Evolutionary conservation across 495 filamentous ascomycete genomes (phyloP).

Genomic region (Xanthoparmelia taractica): DNA sequence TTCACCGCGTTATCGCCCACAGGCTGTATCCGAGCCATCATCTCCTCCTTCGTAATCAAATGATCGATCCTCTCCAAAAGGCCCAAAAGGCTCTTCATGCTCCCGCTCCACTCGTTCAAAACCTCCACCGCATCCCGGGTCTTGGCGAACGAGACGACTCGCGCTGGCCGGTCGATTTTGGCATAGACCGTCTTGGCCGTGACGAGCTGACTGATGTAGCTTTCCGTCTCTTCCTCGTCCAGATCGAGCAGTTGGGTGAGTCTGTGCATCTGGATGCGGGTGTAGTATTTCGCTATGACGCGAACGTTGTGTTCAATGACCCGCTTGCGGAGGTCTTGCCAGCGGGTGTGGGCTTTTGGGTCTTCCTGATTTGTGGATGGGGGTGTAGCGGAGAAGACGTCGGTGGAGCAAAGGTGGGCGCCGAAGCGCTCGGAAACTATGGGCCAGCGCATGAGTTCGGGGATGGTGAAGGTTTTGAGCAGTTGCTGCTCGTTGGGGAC

Average conservation of each 20-base stretch:
- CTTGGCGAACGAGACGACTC: conserved; percentile 87
- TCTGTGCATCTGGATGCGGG: conserved; percentile 83
- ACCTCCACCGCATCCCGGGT: conserved; percentile 93
- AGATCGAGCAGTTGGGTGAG: conserved; percentile 85
- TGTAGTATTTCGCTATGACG: conserved; percentile 97
- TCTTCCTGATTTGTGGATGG: conserved; percentile 40
- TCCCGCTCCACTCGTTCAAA: conserved; percentile 95
- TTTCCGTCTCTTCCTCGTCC: conserved; percentile 91
- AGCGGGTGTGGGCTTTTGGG: conserved; percentile 69
- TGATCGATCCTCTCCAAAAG: conserved; percentile 92
- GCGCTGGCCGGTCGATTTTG: conserved; percentile 90
- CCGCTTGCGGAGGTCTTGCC: conserved; percentile 90
- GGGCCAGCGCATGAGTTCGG: conserved; percentile 97
- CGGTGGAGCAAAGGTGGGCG: conserved; percentile 78
- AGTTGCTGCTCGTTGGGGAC: conserved; percentile 70
- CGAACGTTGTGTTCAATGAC: conserved; percentile 99
- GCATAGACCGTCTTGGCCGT: conserved; percentile 95
- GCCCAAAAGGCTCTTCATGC: conserved; percentile 95
- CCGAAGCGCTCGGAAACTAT: conserved; percentile 80
- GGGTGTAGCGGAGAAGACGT: conserved; percentile 63
- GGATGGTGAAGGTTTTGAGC: conserved; percentile 87
- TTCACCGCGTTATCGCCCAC: conserved; percentile 47
- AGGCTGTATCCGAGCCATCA: conserved; percentile 95
- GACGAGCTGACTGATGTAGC: conserved; percentile 91
- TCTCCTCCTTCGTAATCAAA: conserved; percentile 99